Percentiles rank a stretch among this genome's conserved stretches.
Evolutionary conservation across 495 filamentous ascomycete species (phyloP).

Genomic region (Xylaria venustula): DNA sequence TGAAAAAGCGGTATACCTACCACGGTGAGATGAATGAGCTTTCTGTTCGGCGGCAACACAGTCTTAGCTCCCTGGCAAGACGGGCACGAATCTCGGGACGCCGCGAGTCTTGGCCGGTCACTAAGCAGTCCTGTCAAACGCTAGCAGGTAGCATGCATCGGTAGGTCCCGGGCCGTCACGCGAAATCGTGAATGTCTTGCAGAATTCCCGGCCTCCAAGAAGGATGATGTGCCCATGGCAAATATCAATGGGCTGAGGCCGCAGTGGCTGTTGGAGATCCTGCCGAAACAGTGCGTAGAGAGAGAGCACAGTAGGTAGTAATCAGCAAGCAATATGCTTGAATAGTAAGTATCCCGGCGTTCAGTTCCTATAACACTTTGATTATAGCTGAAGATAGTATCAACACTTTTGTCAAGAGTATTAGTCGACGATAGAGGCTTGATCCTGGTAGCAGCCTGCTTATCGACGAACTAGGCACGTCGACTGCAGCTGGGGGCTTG

Average conservation of each 20-base stretch:
- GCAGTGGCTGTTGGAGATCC: constrained; percentile 2
- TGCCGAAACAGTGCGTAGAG: neutral
- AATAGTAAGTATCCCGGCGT: neutral
- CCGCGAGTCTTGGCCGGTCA: neutral
- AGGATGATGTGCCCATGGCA: neutral
- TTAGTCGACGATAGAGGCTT: neutral
- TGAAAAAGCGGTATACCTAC: neutral
- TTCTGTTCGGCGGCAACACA: neutral
- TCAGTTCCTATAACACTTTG: neutral
- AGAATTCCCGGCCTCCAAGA: neutral
- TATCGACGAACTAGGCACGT: neutral
- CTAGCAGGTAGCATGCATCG: neutral
- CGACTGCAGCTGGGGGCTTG: neutral
- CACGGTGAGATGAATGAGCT: neutral
- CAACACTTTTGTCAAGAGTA: neutral
- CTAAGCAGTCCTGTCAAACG: neutral
- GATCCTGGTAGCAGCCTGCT: neutral
- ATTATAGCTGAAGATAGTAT: neutral
- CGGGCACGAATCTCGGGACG: neutral
- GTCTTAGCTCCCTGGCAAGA: neutral
- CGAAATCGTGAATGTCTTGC: neutral
- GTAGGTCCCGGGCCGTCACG: neutral
- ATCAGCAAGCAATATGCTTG: neutral
- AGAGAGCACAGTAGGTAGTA: neutral
- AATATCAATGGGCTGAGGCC: neutral